Evolutionary conservation across 2,329 filamentous ascomycete species (phyloP).

Genomic region (Aureobasidium sp.): DNA sequence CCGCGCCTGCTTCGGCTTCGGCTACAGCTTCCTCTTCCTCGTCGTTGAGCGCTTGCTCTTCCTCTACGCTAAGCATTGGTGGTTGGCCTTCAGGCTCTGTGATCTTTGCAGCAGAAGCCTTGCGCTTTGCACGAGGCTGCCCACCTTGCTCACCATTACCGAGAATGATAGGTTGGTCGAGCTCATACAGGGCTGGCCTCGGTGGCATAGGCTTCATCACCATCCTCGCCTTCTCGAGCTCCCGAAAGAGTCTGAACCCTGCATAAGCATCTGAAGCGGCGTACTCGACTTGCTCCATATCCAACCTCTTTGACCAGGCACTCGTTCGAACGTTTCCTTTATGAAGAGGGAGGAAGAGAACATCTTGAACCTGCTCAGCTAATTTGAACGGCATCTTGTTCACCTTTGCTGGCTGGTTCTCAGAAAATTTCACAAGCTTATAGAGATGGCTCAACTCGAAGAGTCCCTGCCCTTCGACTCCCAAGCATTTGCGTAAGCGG

Average conservation of each 20-base stretch:
- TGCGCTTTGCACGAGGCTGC: neutral
- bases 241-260: constrained; percentile 61
- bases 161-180: constrained; percentile 53
- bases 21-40: constrained; percentile 2
- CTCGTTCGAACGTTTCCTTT: constrained; percentile 68
- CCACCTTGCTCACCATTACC: constrained; percentile 32
- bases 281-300: constrained; percentile 58
- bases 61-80: neutral
- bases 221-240: constrained; percentile 59
- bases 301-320: constrained; percentile 61
- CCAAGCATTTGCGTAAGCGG: constrained; percentile 58
- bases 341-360: constrained; percentile 63
- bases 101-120: neutral
- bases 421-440: constrained; percentile 62
- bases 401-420: constrained; percentile 45
- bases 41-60: neutral
- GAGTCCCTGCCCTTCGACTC: constrained; percentile 55
- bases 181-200: constrained; percentile 59
- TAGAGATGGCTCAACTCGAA: constrained; percentile 80
- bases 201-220: constrained; percentile 62
- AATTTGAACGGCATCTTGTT: constrained; percentile 60
- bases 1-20: neutral
- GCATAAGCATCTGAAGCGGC: constrained; percentile 81
- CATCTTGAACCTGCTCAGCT: constrained; percentile 59
- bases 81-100: neutral